These are phyloP conservation scores for Claviceps sorghi DNA, from an alignment of 2,329 filamentous ascomycete genomes.

Conservation along the genomic window DNA sequence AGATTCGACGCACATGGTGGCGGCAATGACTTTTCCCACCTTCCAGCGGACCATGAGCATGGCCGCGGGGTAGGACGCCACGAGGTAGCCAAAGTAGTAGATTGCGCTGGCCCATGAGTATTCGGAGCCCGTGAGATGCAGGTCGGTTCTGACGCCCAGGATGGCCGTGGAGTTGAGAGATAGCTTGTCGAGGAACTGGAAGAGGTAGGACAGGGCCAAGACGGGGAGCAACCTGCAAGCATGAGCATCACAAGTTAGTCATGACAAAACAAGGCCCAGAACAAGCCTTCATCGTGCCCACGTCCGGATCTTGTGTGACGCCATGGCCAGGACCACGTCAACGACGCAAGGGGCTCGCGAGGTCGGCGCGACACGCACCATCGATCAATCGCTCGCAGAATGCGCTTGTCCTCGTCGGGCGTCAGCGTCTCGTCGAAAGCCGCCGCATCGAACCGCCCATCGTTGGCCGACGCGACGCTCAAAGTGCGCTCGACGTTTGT, in stretches of 20 bases:
- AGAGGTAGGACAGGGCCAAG: constrained; percentile 38
- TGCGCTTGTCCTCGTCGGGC: constrained; percentile 27
- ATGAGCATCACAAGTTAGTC: not conserved
- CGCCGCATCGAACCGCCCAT: not conserved
- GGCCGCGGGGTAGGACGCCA: constrained; percentile 14
- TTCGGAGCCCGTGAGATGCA: constrained; percentile 30
- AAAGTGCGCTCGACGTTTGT: not conserved
- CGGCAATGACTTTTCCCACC: constrained; percentile 15
- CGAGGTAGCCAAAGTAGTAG: constrained; percentile 37
- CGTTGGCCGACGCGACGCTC: not conserved
- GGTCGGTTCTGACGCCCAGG: constrained; percentile 31
- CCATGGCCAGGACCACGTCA: too few species aligned
- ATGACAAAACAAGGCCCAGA: not conserved
- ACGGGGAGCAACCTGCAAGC: constrained; percentile 32
- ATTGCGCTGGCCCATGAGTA: constrained; percentile 36
- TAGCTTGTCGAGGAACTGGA: constrained; percentile 48
- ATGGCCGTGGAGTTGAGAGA: constrained; percentile 36
- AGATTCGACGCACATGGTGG: constrained; percentile 8
- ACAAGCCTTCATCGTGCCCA: not conserved
- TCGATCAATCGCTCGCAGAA: constrained; percentile 44
- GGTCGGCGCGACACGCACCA: constrained; percentile 27
- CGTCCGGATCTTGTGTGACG: too few species aligned
- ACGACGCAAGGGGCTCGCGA: not conserved
- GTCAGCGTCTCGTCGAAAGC: constrained; percentile 6
- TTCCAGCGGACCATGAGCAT: constrained; percentile 13